Evolutionary conservation across 306 rosid species (phyloP).

Genomic region (Hippophae rhamnoides): DNA sequence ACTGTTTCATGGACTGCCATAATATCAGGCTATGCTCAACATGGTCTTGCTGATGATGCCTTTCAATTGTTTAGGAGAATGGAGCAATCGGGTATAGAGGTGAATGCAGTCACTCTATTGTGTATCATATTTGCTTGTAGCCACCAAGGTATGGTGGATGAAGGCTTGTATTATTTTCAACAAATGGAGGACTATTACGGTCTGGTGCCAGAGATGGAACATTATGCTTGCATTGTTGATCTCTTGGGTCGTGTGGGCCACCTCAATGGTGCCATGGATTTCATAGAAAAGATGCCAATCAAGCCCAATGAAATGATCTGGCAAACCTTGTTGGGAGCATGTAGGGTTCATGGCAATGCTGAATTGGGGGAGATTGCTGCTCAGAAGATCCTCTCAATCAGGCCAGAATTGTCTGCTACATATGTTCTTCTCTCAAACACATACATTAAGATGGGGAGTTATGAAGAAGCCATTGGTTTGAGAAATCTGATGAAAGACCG

Average conservation of each 20-base stretch:
- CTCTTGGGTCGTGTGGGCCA: constrained; percentile 58
- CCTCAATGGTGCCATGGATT: constrained; percentile 44
- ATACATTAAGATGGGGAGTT: constrained; percentile 41
- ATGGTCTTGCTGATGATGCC: constrained; percentile 54
- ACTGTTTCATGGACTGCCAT: constrained; percentile 67
- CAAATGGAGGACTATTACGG: constrained; percentile 44
- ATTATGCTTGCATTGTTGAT: constrained; percentile 64
- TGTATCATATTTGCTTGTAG: constrained; percentile 74
- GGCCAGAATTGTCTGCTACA: constrained; percentile 46
- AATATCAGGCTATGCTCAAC: constrained; percentile 59
- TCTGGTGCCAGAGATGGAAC: constrained; percentile 56
- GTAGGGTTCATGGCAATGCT: constrained; percentile 58
- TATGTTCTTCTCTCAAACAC: constrained; percentile 64
- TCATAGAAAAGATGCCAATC: constrained; percentile 47
- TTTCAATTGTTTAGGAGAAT: constrained; percentile 45
- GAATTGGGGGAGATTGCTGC: constrained; percentile 58
- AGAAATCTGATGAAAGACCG: constrained; percentile 54
- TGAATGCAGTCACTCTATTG: constrained; percentile 48
- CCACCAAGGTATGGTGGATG: constrained; percentile 61
- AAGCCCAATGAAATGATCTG: constrained; percentile 60
- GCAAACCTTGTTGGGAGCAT: constrained; percentile 73
- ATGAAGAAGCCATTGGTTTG: constrained; percentile 36
- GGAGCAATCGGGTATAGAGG: constrained; percentile 36
- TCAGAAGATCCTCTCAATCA: constrained; percentile 42
- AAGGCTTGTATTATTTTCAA: constrained; percentile 46